Evolutionary conservation across 1,284 basidiomycete genomes (phyloP).

Genomic region (Sporisorium exsertum): DNA sequence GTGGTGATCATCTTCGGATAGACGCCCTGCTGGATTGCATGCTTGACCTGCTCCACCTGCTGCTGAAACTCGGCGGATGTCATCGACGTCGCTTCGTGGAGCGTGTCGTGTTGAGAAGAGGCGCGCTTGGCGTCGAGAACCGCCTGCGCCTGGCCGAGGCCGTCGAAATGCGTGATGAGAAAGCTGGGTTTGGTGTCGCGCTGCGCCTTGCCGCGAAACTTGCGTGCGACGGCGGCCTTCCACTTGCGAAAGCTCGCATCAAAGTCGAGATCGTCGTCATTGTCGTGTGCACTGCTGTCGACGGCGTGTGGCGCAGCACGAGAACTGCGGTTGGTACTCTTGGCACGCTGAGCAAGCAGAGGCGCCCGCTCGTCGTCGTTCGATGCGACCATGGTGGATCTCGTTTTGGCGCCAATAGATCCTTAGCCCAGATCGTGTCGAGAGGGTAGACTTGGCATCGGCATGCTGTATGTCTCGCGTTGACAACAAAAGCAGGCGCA

Average conservation of each 20-base stretch:
- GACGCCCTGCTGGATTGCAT: slow-evolving; percentile 58
- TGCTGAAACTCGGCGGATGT: slow-evolving; percentile 34
- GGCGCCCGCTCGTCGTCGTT: slow-evolving; percentile 32
- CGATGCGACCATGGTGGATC: slow-evolving; percentile 8
- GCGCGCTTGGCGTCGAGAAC: slow-evolving; percentile 18
- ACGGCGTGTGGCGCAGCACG: background rate
- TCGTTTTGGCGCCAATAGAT: background rate
- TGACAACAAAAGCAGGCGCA: background rate
- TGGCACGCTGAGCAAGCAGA: slow-evolving; percentile 19
- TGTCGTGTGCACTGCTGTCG: slow-evolving; percentile 9
- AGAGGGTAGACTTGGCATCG: background rate
- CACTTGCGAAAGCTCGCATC: slow-evolving; percentile 56
- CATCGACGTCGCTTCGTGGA: slow-evolving; percentile 37
- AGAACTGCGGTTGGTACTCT: slow-evolving; percentile 1
- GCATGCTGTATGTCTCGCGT: slow-evolving; percentile 13
- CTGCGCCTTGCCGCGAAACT: slow-evolving; percentile 35
- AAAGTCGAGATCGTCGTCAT: slow-evolving; percentile 48
- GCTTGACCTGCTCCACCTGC: slow-evolving; percentile 52
- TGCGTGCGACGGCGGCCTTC: slow-evolving; percentile 51
- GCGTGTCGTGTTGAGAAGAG: background rate
- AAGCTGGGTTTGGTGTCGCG: slow-evolving; percentile 26
- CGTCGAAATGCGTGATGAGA: slow-evolving; percentile 43
- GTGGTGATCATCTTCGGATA: slow-evolving; percentile 67
- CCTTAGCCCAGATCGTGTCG: slow-evolving; percentile 21
- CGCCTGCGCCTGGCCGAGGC: slow-evolving; percentile 21